Percentiles rank a stretch among this genome's conserved stretches.
phyloP scores from a whole-genome alignment of 192 early-diverging fungal species.

The Umbelopsis ramanniana region DNA sequence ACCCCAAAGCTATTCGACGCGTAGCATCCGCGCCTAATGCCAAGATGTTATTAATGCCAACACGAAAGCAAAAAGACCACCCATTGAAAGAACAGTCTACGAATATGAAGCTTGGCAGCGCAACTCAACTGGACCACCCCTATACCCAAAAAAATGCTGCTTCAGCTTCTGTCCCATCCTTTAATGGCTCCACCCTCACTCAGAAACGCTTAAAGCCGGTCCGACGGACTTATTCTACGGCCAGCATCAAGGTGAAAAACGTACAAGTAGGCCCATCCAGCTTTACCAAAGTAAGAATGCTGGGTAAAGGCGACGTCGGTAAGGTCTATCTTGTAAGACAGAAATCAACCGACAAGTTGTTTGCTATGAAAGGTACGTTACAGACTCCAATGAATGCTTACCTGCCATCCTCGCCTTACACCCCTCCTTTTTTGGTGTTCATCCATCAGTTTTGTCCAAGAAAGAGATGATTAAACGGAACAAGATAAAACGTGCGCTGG shows the following conservation, averaged over 20 bases:
- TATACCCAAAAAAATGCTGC: conserved; percentile 35
- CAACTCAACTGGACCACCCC: conserved; percentile 25
- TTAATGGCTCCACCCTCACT: not conserved
- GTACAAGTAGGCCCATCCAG: conserved; percentile 85
- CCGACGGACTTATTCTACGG: conserved; percentile 80
- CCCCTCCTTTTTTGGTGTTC: conserved; percentile 1
- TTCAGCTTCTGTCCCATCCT: conserved; percentile 15
- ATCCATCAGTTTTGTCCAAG: conserved; percentile 69
- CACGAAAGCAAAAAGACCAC: conserved; percentile 27
- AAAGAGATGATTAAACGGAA: conserved; percentile 97
- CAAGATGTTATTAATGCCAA: conserved; percentile 33
- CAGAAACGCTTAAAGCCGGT: conserved; percentile 41
- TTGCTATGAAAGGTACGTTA: conserved; percentile 91
- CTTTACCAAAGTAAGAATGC: conserved; percentile 86
- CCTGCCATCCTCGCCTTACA: not conserved
- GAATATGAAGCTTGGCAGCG: conserved; percentile 23
- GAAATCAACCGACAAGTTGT: conserved; percentile 80
- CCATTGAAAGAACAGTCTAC: not conserved
- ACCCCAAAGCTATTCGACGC: conserved; percentile 46
- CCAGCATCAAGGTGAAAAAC: conserved; percentile 79
- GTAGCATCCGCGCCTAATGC: conserved; percentile 57
- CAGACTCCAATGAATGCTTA: too few species aligned
- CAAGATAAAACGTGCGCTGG: conserved; percentile 97
- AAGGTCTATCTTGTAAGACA: conserved; percentile 93
- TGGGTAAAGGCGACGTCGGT: conserved; percentile 98